Evolutionary conservation across 129 eudicot species (phyloP).

Genomic region (Pulicaria dysenterica): DNA sequence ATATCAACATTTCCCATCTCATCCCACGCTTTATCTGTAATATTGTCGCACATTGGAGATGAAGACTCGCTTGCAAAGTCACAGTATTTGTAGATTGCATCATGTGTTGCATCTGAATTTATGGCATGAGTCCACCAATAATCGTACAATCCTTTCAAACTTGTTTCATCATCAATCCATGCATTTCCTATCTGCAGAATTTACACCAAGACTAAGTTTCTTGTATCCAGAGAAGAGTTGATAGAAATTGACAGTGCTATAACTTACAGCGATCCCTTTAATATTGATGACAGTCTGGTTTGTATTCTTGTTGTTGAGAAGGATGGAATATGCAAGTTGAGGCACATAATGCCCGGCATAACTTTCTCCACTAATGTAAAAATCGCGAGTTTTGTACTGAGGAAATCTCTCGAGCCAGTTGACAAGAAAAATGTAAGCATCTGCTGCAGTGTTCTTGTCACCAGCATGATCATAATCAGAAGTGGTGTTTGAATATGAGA

Average conservation of each 20-base stretch:
- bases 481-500: constrained; percentile 53
- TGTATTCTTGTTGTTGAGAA: constrained; percentile 42
- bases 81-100: constrained; percentile 34
- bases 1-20: constrained; percentile 37
- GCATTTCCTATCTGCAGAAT: constrained; percentile 53
- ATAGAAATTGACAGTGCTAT: not conserved
- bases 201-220: constrained; percentile 1
- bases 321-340: constrained; percentile 53
- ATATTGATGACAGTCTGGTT: constrained; percentile 50
- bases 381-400: constrained; percentile 48
- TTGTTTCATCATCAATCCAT: constrained; percentile 38
- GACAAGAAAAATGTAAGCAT: constrained; percentile 47
- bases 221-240: not conserved
- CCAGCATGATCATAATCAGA: constrained; percentile 46
- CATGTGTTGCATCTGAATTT: constrained; percentile 42
- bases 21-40: constrained; percentile 8
- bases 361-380: constrained; percentile 56
- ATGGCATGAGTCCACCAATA: constrained; percentile 54
- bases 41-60: constrained; percentile 14
- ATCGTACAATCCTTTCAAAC: constrained; percentile 35
- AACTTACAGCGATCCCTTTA: constrained; percentile 56
- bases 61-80: constrained; percentile 29
- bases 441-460: constrained; percentile 51
- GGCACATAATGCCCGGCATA: constrained; percentile 66
- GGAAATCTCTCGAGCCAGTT: constrained; percentile 64